Evolutionary conservation across 345 rosid genomes (phyloP), one percentile per base, ranked within the genome.

Genomic region (Populus tremula): DNA sequence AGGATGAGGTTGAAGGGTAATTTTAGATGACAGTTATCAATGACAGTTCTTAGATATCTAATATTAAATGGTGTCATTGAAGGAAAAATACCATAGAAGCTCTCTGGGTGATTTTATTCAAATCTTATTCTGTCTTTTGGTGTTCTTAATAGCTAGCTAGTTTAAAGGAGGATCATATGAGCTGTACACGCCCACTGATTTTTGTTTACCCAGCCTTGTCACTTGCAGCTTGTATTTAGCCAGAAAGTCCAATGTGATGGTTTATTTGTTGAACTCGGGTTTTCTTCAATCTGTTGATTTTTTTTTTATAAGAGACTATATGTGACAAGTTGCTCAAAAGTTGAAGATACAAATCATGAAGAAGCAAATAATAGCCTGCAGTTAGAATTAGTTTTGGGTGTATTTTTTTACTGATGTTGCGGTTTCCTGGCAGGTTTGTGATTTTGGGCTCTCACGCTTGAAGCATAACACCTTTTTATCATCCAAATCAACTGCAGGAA

Each of bases 401-500:
- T 47, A 16, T 2, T 6, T 29, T 43, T 74, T 77, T 31, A 78
- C 27, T 21, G 41, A 76, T 16, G 29, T 1, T 71, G 13, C 70
- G 21, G 25, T 63, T 67, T 70, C 76, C 23, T 33, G 85, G 87
- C 88, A 96, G 99, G 99, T 96, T 10, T 66, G 88, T 81, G 99
- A 96, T 89, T 96, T 96, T 87, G 99, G 99, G 76, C 83, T 96
- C 86, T 96, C 99, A 45, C 97, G 99, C 82, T 88, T 96, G 81
- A 96, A 96, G 85, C 98, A 96, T 78, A 96, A 92, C 79, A 96
- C 99, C 21, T 96, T 94, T 77, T 79, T 96, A 77, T 96, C 99
- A 50, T 96, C 99, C 75, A 96, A 96, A 87, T 96, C 99, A 84
- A 92, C 98, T 68, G 98, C 98, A n/a, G 99, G 99, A 88, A 94